A percentile compares a stretch with the other conserved stretches of the same genome.
Conservation (phyloP, 129 eudicot genomes). For the Rutidosis leptorrhynchoides region DNA sequence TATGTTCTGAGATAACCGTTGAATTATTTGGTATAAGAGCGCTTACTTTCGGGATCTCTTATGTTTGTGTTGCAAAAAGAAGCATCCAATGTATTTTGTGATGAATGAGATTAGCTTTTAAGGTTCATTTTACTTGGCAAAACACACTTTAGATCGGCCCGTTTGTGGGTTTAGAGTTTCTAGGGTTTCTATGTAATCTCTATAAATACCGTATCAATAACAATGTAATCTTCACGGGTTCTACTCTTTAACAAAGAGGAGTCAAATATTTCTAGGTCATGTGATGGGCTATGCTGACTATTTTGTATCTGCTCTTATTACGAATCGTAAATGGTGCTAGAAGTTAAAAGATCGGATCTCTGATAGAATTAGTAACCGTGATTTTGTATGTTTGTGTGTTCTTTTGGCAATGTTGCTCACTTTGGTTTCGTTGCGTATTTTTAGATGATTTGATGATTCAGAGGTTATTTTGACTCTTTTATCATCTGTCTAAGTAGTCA, state of each 20-base stretch:
- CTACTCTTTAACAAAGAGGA: no score
- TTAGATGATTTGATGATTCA: not conserved
- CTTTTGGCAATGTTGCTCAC: not conserved
- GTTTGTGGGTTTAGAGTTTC: no score
- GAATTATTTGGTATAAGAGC: not conserved
- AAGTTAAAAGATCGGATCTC: not conserved
- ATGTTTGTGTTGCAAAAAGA: not conserved
- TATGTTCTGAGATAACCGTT: not conserved
- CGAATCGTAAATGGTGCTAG: not conserved
- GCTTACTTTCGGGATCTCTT: not conserved
- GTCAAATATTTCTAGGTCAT: not conserved
- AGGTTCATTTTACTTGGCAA: not conserved
- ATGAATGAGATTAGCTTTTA: not conserved
- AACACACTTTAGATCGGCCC: not conserved
- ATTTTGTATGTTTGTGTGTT: not conserved
- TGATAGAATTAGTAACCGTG: not conserved
- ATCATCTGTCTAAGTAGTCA: not conserved
- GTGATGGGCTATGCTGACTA: not conserved
- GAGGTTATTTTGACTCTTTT: not conserved
- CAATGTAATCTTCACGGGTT: no score
- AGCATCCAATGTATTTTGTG: not conserved
- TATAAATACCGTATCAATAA: no score
- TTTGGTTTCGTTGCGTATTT: no score
- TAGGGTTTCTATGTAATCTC: no score
- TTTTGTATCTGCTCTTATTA: not conserved